Evolutionary conservation across 192 early-diverging fungal species (phyloP).

Genomic region (Rhizophagus prolifer): DNA sequence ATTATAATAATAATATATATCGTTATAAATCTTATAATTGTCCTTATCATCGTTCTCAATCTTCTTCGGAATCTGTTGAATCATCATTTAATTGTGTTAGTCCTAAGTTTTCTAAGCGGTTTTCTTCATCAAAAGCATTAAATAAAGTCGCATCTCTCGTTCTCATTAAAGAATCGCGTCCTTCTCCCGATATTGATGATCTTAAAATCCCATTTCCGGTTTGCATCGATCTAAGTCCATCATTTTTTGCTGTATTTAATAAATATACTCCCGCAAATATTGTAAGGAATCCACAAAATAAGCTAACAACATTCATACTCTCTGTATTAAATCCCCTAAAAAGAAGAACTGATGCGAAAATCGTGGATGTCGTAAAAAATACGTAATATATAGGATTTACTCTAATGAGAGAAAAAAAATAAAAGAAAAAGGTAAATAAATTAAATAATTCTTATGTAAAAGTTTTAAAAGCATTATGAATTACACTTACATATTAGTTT

Average conservation of each 20-base stretch:
- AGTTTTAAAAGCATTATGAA: neutral
- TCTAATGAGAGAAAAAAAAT: constrained; percentile 32
- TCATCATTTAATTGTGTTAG: constrained; percentile 46
- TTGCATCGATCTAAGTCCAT: constrained; percentile 25
- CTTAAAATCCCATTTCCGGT: constrained; percentile 32
- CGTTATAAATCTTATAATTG: neutral
- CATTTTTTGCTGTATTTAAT: constrained; percentile 56
- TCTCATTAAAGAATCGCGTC: constrained; percentile 39
- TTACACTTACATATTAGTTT: constrained; percentile 74
- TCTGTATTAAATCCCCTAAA: constrained; percentile 84
- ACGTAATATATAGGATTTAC: constrained; percentile 94
- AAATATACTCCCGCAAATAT: constrained; percentile 93
- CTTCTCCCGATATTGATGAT: constrained; percentile 35
- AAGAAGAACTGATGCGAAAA: constrained; percentile 83
- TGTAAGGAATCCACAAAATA: constrained; percentile 88
- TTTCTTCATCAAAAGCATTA: constrained; percentile 48
- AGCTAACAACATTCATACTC: constrained; percentile 69
- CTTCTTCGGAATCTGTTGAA: constrained; percentile 31
- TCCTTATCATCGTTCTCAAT: constrained; percentile 1
- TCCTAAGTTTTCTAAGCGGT: constrained; percentile 26
- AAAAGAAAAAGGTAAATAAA: constrained; percentile 19
- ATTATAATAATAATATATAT: neutral
- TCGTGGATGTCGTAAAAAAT: constrained; percentile 93
- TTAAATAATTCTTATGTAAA: neutral
- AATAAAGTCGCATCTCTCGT: constrained; percentile 51